phyloP scores from a whole-genome alignment of 768 basidiomycete species.

The Myochromella boudieri region DNA sequence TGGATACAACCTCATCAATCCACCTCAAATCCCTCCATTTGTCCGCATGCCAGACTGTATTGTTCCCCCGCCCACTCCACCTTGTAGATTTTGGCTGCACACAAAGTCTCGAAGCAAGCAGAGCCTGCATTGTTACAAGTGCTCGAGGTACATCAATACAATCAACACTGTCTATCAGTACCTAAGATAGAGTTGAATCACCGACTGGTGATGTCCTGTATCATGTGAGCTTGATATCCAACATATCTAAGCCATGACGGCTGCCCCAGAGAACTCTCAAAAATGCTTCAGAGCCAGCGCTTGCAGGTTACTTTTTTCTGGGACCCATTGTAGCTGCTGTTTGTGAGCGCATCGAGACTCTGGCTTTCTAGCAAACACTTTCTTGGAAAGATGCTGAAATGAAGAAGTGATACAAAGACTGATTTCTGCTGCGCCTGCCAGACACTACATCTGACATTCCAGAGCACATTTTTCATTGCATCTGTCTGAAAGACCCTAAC shows the following conservation, averaged over 20 bases:
- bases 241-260: background rate
- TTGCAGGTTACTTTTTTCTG: slow-evolving; percentile 7
- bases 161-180: too few relatives aligned
- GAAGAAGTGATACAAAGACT: slow-evolving; percentile 1
- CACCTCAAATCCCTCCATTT: too few relatives aligned
- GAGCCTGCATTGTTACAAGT: too few relatives aligned
- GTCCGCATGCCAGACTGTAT: slow-evolving; percentile 4
- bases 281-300: slow-evolving; percentile 1
- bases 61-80: background rate
- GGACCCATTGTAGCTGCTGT: slow-evolving; percentile 12
- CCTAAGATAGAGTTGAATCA: too few relatives aligned
- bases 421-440: slow-evolving; percentile 19
- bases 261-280: background rate
- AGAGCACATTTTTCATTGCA: slow-evolving; percentile 19
- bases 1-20: slow-evolving; percentile 14
- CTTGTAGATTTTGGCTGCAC: too few relatives aligned
- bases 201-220: too few relatives aligned
- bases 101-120: too few relatives aligned
- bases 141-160: too few relatives aligned
- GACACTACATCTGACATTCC: slow-evolving; percentile 18
- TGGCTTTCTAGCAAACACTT: slow-evolving; percentile 23
- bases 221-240: too few relatives aligned
- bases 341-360: slow-evolving; percentile 14
- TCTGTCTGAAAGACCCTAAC: slow-evolving; percentile 27
- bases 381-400: background rate